Evolutionary conservation across 2,329 filamentous ascomycete species (phyloP).

Genomic region (Pseudovirgaria hyperparasitica): DNA sequence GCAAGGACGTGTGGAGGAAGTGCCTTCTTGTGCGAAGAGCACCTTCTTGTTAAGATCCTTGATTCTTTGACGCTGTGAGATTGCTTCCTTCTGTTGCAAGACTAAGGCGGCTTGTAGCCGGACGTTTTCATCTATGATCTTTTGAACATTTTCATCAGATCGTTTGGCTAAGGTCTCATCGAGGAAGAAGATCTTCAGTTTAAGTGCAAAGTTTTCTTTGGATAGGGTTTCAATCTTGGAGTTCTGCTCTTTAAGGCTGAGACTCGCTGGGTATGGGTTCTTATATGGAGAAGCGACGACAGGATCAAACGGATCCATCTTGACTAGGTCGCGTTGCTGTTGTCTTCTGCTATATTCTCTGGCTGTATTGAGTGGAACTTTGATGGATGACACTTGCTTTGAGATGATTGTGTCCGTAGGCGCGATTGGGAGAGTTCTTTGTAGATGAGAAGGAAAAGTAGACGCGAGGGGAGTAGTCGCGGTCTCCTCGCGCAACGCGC

Average conservation of each 20-base stretch:
- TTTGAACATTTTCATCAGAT: constrained; percentile 91
- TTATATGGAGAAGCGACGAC: constrained; percentile 23
- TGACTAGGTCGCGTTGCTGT: constrained; percentile 44
- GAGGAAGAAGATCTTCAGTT: constrained; percentile 94
- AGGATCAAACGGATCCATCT: not conserved
- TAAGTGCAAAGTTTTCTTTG: constrained; percentile 96
- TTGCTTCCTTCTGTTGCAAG: constrained; percentile 82
- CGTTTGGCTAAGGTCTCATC: constrained; percentile 86
- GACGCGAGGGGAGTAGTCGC: constrained; percentile 39
- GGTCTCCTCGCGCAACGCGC: constrained; percentile 49
- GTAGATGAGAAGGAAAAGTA: no score
- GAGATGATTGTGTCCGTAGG: constrained; percentile 83
- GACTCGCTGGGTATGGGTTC: constrained; percentile 27
- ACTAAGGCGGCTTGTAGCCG: constrained; percentile 85
- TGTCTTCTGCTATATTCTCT: constrained; percentile 73
- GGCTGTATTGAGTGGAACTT: constrained; percentile 78
- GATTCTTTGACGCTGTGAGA: constrained; percentile 64
- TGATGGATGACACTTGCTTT: constrained; percentile 77
- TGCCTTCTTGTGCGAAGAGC: constrained; percentile 48
- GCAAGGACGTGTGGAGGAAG: no score
- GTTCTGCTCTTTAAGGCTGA: constrained; percentile 94
- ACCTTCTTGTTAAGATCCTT: constrained; percentile 79
- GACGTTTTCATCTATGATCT: constrained; percentile 96
- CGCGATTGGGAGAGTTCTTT: constrained; percentile 48
- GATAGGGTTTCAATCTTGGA: constrained; percentile 91